Percentiles rank a stretch among this genome's conserved stretches.
phyloP scores from a whole-genome alignment of 2,329 filamentous ascomycete genomes.

The Metarhizium robertsii region DNA sequence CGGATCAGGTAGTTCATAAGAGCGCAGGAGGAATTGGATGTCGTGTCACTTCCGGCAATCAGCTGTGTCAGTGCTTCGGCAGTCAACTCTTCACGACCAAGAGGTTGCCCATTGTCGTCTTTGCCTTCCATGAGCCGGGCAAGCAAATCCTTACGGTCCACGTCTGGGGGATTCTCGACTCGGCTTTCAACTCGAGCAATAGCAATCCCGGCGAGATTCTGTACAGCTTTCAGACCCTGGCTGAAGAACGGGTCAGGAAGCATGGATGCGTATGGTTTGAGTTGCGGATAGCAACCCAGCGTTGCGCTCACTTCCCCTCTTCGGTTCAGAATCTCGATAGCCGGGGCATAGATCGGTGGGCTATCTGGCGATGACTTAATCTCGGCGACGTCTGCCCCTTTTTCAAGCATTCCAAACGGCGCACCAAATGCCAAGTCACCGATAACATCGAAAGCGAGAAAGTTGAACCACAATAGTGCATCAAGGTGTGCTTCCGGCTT shows the following conservation, averaged over 20 bases:
- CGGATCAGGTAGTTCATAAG: slow-evolving; percentile 67
- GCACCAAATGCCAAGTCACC: slow-evolving; percentile 41
- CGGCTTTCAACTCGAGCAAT: slow-evolving; percentile 71
- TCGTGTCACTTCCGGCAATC: slow-evolving; percentile 71
- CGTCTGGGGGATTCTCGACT: slow-evolving; percentile 56
- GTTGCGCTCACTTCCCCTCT: slow-evolving; percentile 78
- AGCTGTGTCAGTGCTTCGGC: slow-evolving; percentile 85
- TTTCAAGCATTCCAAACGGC: slow-evolving; percentile 59
- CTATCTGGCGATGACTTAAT: slow-evolving; percentile 52
- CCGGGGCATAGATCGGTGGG: slow-evolving; percentile 60
- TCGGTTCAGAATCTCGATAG: slow-evolving; percentile 82
- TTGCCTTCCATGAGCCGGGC: slow-evolving; percentile 77
- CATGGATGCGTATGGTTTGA: slow-evolving; percentile 74
- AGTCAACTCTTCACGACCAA: slow-evolving; percentile 72
- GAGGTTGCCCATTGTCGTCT: slow-evolving; percentile 66
- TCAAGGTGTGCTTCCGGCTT: slow-evolving; percentile 57
- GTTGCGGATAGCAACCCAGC: slow-evolving; percentile 60
- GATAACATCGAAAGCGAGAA: slow-evolving; percentile 44
- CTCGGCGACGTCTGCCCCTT: slow-evolving; percentile 68
- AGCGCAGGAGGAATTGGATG: slow-evolving; percentile 72
- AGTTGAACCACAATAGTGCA: slow-evolving; percentile 64
- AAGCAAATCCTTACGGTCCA: slow-evolving; percentile 68
- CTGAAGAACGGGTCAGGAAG: slow-evolving; percentile 76
- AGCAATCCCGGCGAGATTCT: slow-evolving; percentile 79
- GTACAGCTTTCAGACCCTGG: slow-evolving; percentile 62